phyloP scores from a whole-genome alignment of 139 green algal species.

The Edaphochlamys debaryana region DNA sequence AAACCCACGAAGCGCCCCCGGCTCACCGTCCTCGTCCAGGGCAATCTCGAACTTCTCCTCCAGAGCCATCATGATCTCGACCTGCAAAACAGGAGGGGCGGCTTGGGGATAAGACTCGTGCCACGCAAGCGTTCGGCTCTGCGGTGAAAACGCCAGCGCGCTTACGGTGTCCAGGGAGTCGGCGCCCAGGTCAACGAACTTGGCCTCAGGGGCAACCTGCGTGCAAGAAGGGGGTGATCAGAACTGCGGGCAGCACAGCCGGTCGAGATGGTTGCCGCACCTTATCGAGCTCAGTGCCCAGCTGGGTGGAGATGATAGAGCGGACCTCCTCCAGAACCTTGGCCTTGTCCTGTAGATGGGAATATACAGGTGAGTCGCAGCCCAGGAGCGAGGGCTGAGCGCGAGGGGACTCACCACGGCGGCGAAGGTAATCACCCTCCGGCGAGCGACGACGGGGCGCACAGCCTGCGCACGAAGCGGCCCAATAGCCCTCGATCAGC shows the following conservation, averaged over 20 bases:
- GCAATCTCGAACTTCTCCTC: slow-evolving; percentile 98
- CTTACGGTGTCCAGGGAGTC: slow-evolving; percentile 98
- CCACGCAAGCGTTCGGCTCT: no score
- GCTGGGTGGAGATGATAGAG: slow-evolving; percentile 93
- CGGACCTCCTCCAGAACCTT: slow-evolving; percentile 88
- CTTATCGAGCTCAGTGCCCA: slow-evolving; percentile 89
- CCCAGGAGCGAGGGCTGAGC: no score
- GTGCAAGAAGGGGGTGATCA: background rate
- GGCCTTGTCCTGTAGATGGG: slow-evolving; percentile 74
- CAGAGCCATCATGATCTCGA: slow-evolving; percentile 99
- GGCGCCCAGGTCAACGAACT: slow-evolving; percentile 97
- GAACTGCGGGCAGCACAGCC: no score
- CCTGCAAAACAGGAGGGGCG: slow-evolving; percentile 45
- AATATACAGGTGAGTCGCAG: background rate
- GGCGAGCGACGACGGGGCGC: slow-evolving; percentile 29
- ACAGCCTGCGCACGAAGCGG: background rate
- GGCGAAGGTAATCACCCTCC: slow-evolving; percentile 38
- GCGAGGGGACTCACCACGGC: slow-evolving; percentile 32
- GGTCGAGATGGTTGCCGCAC: slow-evolving; percentile 56
- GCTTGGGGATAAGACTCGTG: background rate
- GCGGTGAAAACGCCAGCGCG: background rate
- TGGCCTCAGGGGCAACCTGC: slow-evolving; percentile 85
- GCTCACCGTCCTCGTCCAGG: slow-evolving; percentile 93
- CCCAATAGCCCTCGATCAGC: background rate
- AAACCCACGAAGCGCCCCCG: no score